Evolutionary conservation across 257 asterid genomes (phyloP), one percentile per base, ranked within the genome.

Genomic region (Solanum ossicruentum): DNA sequence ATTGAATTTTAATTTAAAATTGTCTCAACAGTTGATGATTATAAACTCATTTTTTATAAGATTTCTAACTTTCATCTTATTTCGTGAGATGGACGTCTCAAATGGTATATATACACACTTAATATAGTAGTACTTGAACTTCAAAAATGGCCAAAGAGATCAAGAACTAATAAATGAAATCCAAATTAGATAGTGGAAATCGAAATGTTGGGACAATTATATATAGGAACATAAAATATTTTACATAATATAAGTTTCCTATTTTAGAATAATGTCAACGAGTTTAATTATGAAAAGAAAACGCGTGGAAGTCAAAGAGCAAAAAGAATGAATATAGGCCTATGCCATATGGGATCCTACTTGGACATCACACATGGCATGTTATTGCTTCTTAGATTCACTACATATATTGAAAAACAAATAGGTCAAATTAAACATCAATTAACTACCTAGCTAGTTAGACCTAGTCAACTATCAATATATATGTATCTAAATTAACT

Each of bases 321-420:
- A 77, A 77, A 77, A 51, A 55, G 63, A 77, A 77, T 51, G 43
- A 49, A 23, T 51, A 84, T 84, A 82, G 90, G 89, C 26, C 89
- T 86, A 83, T 54, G 61, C 73, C 85, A 87, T 65, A 81, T 86
- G 56, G 85, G 72, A 85, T 86, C 83, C 86, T 39, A 65, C 49
- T 28, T 81, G 87, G 88, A 86, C 93, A 87, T 16, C 66, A 77
- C 93, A 92, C 91, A 88, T 90, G 93, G 58, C 70, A 67, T 90
- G 95, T 86, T 80, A 72, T 26, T 88, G 73, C 84, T 88, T 67
- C 85, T 52, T 77, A 8, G 56, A 72, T 51, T 47, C 41, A 75
- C 81, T 32, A 17, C 43, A 67, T 83, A 56, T 79, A 16, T 47
- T 21, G 1, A 28, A 79, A 79, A 79, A 23, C 18, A 41, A 82